Evolutionary conservation across 768 basidiomycete genomes (phyloP).

Genomic region (Tulasnella sp.): DNA sequence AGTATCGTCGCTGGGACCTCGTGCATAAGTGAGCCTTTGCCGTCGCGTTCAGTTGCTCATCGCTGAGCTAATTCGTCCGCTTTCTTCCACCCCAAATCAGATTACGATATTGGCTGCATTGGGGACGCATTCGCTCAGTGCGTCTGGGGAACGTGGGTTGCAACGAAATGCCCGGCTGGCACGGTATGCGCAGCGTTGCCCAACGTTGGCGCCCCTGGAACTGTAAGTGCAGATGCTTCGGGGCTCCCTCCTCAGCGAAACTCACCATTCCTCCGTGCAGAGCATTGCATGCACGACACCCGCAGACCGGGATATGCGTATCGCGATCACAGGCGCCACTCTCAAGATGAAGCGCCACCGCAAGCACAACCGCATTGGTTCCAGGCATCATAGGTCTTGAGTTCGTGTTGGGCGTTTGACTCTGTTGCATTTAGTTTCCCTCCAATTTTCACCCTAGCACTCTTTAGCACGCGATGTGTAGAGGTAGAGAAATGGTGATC

Average conservation of each 20-base stretch:
- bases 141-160: slow-evolving; percentile 13
- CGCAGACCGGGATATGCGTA: background rate
- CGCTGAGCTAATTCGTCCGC: background rate
- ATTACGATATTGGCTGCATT: slow-evolving; percentile 10
- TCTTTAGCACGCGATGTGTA: background rate
- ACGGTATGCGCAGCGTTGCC: slow-evolving; percentile 13
- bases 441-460: background rate
- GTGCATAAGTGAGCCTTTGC: background rate
- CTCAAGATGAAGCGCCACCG: background rate
- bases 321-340: slow-evolving; percentile 1
- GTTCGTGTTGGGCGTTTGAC: background rate
- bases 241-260: too few relatives aligned
- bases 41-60: background rate
- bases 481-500: background rate
- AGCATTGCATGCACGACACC: slow-evolving; percentile 17
- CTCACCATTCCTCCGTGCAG: background rate
- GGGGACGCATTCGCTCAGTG: slow-evolving; percentile 16
- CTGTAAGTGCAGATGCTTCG: background rate
- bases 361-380: background rate
- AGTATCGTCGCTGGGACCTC: background rate
- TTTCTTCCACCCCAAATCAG: background rate
- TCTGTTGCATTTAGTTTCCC: background rate
- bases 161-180: background rate
- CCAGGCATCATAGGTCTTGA: background rate
- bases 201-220: slow-evolving; percentile 4